Conservation (phyloP, 352 stramenopile genomes). For the Phytopythium helicoides region DNA sequence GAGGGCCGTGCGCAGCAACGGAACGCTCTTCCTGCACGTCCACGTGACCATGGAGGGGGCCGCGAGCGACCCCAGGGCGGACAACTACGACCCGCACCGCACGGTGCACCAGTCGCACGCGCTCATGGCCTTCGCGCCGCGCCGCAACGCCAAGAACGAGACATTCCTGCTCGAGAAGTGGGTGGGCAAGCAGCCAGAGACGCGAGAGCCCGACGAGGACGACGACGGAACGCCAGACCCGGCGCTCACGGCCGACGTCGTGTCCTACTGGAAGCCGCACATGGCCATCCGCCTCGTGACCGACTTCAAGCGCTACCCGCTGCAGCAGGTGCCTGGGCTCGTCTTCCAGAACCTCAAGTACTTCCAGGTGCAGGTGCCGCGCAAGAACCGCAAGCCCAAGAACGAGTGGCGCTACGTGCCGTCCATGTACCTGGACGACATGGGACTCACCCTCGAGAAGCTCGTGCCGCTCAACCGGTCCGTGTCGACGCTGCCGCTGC, state of each 20-base stretch:
- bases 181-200: conserved; percentile 12
- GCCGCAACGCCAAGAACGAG: conserved; percentile 61
- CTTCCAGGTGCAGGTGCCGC: conserved; percentile 40
- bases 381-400: conserved; percentile 14
- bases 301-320: conserved; percentile 66
- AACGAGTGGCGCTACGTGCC: conserved; percentile 65
- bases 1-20: conserved; percentile 42
- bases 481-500: conserved; percentile 49
- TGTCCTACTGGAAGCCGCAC: conserved; percentile 78
- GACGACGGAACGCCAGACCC: conserved; percentile 13
- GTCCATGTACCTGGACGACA: conserved; percentile 76
- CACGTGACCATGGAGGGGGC: conserved; percentile 60
- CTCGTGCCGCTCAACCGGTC: conserved; percentile 65
- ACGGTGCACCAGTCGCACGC: conserved; percentile 69
- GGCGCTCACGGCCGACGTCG: conserved; percentile 27
- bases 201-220: conserved; percentile 3
- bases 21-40: conserved; percentile 67
- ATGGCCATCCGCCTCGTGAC: conserved; percentile 72
- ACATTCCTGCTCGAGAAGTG: conserved; percentile 45
- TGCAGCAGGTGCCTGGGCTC: conserved; percentile 61
- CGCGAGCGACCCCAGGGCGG: conserved; percentile 36
- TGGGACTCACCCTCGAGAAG: conserved; percentile 67
- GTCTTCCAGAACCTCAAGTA: conserved; percentile 72
- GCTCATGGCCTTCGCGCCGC: conserved; percentile 51
- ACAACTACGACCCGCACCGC: conserved; percentile 46